Base-by-base conservation (phyloP, 2,329 filamentous ascomycete genomes). In the Talaromyces albobiverticillius region DNA sequence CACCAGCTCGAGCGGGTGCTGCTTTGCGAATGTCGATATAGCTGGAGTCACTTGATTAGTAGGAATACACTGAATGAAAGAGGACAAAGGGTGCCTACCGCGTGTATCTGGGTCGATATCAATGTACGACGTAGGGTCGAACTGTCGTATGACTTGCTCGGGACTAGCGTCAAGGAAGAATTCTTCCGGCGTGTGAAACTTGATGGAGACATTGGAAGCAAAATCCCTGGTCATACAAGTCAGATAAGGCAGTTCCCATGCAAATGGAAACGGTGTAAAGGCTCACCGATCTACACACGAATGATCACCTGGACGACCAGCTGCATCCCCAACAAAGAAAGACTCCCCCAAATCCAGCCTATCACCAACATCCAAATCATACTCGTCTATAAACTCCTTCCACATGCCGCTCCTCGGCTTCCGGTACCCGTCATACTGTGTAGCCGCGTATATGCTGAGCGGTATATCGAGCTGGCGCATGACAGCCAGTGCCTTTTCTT, bases 321-420 rank as follows among this genome's bases (percentile, higher is more conserved):
- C 84, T 46, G 94, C 94, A 74, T 99, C 94, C 42, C 94, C 94
- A 42, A 99, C 85, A 67, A 96, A 96, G 59, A 96, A 78, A 22
- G 89, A 95, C 3, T 78, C 75, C 14, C 81, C 73, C 31, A 89
- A 69, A 67, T 96, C 87, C n/a, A 95, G 71, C 14, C 81, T 79
- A 1, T 75, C 74, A 4, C 66, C 65, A 49, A 76, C 74, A 42
- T 81, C 72, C 1, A 88, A 73, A 45, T 79, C 80, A 60, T 84
- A 82, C 62, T 89, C 85, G 0, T 80, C 71, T 6, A 86, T 66
- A 57, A 88, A 72, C 65, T 86, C 81, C 25, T 79, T 77, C 93
- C 94, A 99, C 89, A 97, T 96, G 18, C 92, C 93, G 1, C 78
- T 79, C 36, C 92, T 80, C 4, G 94, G 94, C 72, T 99, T 99